Percentiles rank a stretch among this genome's conserved stretches.
Evolutionary conservation across 2,329 filamentous ascomycete genomes (phyloP).

Genomic region (Scolecobasidium constrictum): DNA sequence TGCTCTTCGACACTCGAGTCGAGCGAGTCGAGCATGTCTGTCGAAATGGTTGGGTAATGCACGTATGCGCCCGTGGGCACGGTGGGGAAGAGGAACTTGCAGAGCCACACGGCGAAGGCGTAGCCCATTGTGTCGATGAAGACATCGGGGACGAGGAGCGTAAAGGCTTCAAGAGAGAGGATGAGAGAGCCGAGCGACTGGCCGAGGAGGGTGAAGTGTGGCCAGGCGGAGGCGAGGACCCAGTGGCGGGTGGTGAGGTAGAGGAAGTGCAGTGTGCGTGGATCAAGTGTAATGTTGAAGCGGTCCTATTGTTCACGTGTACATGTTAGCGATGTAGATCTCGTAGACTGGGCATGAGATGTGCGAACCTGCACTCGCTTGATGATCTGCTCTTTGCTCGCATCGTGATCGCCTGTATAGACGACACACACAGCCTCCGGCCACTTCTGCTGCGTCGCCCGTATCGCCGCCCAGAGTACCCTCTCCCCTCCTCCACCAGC

Average conservation of each 20-base stretch:
- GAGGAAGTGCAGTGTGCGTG: conserved; percentile 74
- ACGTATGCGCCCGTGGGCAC: conserved; percentile 89
- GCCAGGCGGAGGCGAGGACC: conserved; percentile 80
- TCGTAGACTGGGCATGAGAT: conserved; percentile 1
- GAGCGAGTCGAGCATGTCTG: conserved; percentile 76
- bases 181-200: conserved; percentile 84
- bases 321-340: conserved; percentile 14
- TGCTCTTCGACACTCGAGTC: conserved; percentile 33
- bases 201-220: conserved; percentile 84
- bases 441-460: conserved; percentile 80
- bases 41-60: conserved; percentile 96
- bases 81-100: conserved; percentile 66
- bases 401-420: conserved; percentile 91
- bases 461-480: conserved; percentile 91
- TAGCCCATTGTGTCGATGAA: conserved; percentile 99
- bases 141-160: conserved; percentile 81
- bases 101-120: conserved; percentile 76
- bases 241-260: conserved; percentile 82
- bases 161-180: conserved; percentile 85
- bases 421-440: conserved; percentile 82
- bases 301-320: conserved; percentile 47
- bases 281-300: conserved; percentile 85
- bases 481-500: conserved; percentile 91
- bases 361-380: conserved; percentile 56
- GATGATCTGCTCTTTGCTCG: conserved; percentile 69